Percentiles rank a stretch among this genome's conserved stretches.
These are phyloP conservation scores for Blastobotrys capitulatus DNA, from an alignment of 1,139 yeast genomes.

Conservation along the genomic window DNA sequence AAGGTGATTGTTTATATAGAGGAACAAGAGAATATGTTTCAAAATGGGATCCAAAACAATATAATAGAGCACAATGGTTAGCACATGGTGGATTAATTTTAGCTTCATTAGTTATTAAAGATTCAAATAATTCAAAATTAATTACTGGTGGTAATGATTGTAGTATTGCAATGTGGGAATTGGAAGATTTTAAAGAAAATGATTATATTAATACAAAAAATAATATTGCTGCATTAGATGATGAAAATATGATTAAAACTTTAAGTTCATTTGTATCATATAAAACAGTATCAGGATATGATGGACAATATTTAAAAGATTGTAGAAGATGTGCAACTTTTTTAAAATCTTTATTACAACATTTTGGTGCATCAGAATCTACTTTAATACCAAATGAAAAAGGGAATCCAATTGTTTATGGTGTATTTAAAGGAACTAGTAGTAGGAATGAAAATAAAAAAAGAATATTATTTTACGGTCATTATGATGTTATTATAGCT, in stretches of 20 bases:
- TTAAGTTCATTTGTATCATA: constrained; percentile 59
- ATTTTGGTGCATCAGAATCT: constrained; percentile 70
- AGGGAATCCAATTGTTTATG: constrained; percentile 80
- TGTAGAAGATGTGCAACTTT: constrained; percentile 84
- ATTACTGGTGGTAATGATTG: constrained; percentile 59
- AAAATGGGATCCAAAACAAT: constrained; percentile 30
- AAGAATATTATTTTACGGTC: constrained; percentile 80
- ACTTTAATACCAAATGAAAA: constrained; percentile 65
- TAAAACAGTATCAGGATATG: constrained; percentile 72
- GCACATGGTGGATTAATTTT: constrained; percentile 33
- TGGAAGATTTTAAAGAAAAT: constrained; percentile 18
- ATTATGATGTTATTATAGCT: constrained; percentile 84
- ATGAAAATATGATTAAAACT: constrained; percentile 60
- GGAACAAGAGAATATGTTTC: constrained; percentile 42
- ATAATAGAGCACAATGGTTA: constrained; percentile 29
- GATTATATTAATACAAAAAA: background rate
- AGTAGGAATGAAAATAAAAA: constrained; percentile 5
- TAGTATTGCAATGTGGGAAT: constrained; percentile 55
- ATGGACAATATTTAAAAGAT: constrained; percentile 58
- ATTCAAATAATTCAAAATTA: constrained; percentile 24
- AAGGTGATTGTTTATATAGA: constrained; percentile 48
- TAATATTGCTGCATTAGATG: constrained; percentile 30
- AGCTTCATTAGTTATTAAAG: constrained; percentile 24
- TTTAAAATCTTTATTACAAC: constrained; percentile 55
- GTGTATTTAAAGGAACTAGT: constrained; percentile 47